Base-by-base conservation (phyloP, 1,284 basidiomycete genomes). In the Apiotrichum siamense region DNA sequence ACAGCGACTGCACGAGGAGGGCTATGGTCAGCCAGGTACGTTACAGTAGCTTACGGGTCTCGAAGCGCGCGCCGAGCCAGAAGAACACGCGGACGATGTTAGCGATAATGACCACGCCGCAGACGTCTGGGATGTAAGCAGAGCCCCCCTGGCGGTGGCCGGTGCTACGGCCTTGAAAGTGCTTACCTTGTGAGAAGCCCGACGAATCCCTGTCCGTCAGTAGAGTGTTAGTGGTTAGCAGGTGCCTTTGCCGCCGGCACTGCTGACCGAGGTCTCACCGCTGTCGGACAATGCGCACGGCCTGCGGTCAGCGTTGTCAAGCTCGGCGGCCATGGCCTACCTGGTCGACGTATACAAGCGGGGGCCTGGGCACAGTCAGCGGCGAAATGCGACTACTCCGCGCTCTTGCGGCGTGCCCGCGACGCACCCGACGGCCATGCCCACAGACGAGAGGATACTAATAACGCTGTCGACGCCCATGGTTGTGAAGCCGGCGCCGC, bases 31-130 rank as follows among this genome's bases (percentile, higher is more conserved):
- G 40, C 39, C 13, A 6, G 3, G 7, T 12, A 10, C 24, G 13
- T 26, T 4, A 18, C 15, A 35, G 33, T 35, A 17, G 57, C 67
- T 47, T 39, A 73, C 73, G 64, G 7, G 70, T 67, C 54, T 79
- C 77, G 55, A 78, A 79, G 4, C 73, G 65, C 39, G 76, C 73
- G 2, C 76, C 77, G 29, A 78, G 70, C 75, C 76, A 78, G 64
- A 76, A 78, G 65, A 75, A 74, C 39, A 70, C 60, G 33, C 76
- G 64, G 32, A 70, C 71, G 47, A 75, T 71, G 58, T 75, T 76
- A 21, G 75, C 75, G 43, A 76, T 67, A 27, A 74, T 61, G 23
- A 74, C 49, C 25, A 71, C 69, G 7, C 70, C 67, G 55, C 66
- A 71, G 23, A 72, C 67, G 47, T 72, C 70, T 71, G 52, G 3